Percentiles rank a stretch among this genome's conserved stretches.
Evolutionary conservation across 1,284 basidiomycete species (phyloP).

Genomic region (Malassezia arunalokei): DNA sequence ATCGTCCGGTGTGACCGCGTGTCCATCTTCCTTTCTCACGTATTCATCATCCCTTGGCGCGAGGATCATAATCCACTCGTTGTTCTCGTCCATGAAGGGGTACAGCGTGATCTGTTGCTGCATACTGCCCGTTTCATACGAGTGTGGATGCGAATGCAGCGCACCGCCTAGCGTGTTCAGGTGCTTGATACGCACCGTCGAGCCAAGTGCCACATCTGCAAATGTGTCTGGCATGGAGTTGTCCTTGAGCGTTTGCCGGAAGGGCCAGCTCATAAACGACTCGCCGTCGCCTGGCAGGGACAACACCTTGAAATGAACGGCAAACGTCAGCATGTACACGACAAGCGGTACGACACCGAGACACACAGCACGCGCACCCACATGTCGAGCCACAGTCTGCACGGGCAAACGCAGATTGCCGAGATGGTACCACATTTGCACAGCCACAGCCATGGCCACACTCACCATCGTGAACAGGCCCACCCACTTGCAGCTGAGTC

Average conservation of each 20-base stretch:
- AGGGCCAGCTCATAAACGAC: constrained; percentile 96
- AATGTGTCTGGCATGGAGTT: constrained; percentile 82
- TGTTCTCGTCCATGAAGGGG: constrained; percentile 85
- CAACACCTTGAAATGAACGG: constrained; percentile 81
- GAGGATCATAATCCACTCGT: constrained; percentile 69
- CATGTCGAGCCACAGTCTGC: constrained; percentile 65
- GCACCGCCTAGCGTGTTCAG: constrained; percentile 95
- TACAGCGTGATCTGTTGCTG: constrained; percentile 98
- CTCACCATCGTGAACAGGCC: constrained; percentile 98
- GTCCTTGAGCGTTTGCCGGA: constrained; percentile 89
- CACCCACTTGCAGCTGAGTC: constrained; percentile 93
- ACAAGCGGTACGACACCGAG: constrained; percentile 69
- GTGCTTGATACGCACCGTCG: constrained; percentile 70
- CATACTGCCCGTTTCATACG: constrained; percentile 59
- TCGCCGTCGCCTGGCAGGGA: constrained; percentile 86
- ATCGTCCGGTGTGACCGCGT: constrained; percentile 24
- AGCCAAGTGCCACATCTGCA: constrained; percentile 74
- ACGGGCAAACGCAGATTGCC: constrained; percentile 74
- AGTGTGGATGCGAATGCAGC: constrained; percentile 82
- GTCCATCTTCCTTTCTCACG: constrained; percentile 33
- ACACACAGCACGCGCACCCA: constrained; percentile 73
- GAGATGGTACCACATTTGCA: constrained; percentile 78
- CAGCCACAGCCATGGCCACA: constrained; percentile 69
- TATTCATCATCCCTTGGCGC: constrained; percentile 46
- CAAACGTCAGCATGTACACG: constrained; percentile 93